Conservation (phyloP, 2,329 filamentous ascomycete species). For the Harringtonia aguacate region DNA sequence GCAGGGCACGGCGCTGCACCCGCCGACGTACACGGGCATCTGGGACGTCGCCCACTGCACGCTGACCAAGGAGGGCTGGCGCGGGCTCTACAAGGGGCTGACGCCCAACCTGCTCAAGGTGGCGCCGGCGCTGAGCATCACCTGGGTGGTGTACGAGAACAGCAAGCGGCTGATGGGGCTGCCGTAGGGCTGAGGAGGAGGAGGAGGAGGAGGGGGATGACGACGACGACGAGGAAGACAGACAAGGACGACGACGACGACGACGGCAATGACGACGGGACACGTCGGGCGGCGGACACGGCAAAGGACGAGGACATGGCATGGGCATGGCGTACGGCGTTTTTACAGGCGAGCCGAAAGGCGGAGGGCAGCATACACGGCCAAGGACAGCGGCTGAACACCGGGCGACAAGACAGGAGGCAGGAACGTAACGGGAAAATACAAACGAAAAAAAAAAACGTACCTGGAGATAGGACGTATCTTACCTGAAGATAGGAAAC, state of each 20-base stretch:
- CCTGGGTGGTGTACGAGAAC: constrained; percentile 89
- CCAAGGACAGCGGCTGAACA: no score
- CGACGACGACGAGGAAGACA: background rate
- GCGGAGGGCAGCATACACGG: no score
- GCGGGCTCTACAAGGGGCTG: constrained; percentile 87
- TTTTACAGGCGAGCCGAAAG: no score
- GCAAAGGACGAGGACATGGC: no score
- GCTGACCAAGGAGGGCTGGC: constrained; percentile 67
- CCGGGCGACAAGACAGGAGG: no score
- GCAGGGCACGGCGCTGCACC: constrained; percentile 88
- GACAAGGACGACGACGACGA: background rate
- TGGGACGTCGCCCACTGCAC: constrained; percentile 82
- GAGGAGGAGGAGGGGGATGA: background rate
- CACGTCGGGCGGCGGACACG: no score
- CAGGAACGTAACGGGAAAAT: no score
- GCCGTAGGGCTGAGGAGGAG: constrained; percentile 21
- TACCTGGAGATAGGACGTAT: no score
- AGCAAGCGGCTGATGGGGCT: constrained; percentile 61
- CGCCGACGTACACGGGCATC: constrained; percentile 81
- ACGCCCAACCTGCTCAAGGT: constrained; percentile 96
- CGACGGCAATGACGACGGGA: no score
- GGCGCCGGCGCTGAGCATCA: constrained; percentile 89
- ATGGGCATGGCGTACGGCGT: no score
- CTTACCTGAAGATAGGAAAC: no score
- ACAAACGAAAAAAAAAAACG: no score